Base-by-base conservation (phyloP, 1,284 basidiomycete genomes). In the Cryptococcus sp. region DNA sequence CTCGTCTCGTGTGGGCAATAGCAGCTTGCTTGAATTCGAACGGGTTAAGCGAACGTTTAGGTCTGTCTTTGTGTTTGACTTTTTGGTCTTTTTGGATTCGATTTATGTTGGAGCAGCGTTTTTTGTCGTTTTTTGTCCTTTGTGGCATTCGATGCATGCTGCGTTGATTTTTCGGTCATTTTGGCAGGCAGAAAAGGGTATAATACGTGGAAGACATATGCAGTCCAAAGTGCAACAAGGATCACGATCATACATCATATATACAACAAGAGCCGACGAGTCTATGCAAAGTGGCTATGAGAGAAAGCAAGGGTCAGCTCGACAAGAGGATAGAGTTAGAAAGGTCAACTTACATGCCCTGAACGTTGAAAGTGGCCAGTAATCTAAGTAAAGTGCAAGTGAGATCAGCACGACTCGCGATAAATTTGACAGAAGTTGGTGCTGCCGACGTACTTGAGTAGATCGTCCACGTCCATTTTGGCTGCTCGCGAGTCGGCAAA, bases 401-500 rank as follows among this genome's bases (percentile, higher is more conserved):
- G 50, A 39, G 16, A 38, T 50, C 40, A 50, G 38, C 13, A 49
- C 5, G 4, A 16, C 45, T 37, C 38, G 49, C 38, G 46, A 47
- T 47, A 15, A 3, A 10, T 50, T 52, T 17, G 51, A 56, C 50
- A 59, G 57, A 44, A 59, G 58, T 46, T 49, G 43, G 46, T 58
- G 54, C 19, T 5, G 59, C 52, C 17, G 38, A 73, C 84, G 61
- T 65, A 88, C 87, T 86, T 87, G n/a, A 93, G 79, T 45, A 93
- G 78, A 72, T 91, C 89, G 67, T 91, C 87, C 11, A 92, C 85
- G 61, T 88, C 87, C 87, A 93, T 90, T 77, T 91, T 89, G 8
- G 89, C 84, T 6, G 89, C 89, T 54, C 90, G 82, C 58, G 80
- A 83, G 62, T 92, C 88, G 7, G 83, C 82, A 64, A 84, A 85